Evolutionary conservation across 2,329 filamentous ascomycete genomes (phyloP).

Genomic region (Knufia fluminis): DNA sequence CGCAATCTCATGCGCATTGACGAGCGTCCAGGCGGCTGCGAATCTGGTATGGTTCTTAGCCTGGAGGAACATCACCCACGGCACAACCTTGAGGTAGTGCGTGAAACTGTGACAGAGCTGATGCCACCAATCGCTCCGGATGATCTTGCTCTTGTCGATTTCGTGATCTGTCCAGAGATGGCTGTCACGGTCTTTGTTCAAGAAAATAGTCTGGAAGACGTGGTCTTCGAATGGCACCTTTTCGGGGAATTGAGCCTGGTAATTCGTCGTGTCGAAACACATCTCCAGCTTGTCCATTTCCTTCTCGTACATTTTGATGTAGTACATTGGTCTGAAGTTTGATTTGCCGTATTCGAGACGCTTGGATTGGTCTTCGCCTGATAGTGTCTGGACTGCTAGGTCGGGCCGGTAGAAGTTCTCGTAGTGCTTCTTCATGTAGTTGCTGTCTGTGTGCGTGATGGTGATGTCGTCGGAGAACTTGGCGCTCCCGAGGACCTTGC

Average conservation of each 20-base stretch:
- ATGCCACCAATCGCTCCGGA: constrained; percentile 53
- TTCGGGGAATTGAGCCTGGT: constrained; percentile 57
- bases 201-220: constrained; percentile 60
- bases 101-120: constrained; percentile 53
- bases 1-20: constrained; percentile 58
- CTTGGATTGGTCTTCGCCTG: constrained; percentile 12
- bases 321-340: constrained; percentile 51
- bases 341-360: constrained; percentile 26
- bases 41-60: constrained; percentile 54
- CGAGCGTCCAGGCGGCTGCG: constrained; percentile 59
- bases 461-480: constrained; percentile 56
- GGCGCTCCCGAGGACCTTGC: constrained; percentile 59
- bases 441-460: constrained; percentile 49
- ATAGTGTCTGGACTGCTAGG: constrained; percentile 26
- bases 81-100: constrained; percentile 55
- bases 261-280: constrained; percentile 67
- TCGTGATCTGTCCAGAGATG: constrained; percentile 49
- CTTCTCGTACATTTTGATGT: constrained; percentile 47
- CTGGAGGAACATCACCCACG: constrained; percentile 64
- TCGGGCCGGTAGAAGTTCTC: constrained; percentile 19
- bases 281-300: constrained; percentile 49
- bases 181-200: constrained; percentile 46
- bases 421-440: constrained; percentile 45
- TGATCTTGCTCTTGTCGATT: constrained; percentile 49
- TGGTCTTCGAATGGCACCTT: constrained; percentile 48